Evolutionary conservation across 23 red algal species (phyloP), one percentile per base, ranked within the genome.

Genomic region (Gracilaria gracilis): DNA sequence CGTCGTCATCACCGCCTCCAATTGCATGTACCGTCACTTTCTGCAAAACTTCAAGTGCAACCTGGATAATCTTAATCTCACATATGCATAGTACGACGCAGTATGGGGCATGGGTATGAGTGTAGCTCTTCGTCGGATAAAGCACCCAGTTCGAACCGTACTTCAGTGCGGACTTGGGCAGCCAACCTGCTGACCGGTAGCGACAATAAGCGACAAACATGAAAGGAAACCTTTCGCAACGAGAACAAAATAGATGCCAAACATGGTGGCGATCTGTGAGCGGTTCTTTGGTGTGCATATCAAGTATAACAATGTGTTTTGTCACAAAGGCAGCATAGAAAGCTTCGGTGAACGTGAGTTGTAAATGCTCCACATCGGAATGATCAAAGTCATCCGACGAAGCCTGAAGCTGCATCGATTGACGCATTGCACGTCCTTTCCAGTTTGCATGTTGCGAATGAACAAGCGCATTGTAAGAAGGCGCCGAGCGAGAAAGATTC

Each of bases 61-160:
- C n/a, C n/a, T 86, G 11, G 49, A 86, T 20, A 27, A 39, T 54
- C 49, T 86, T 5, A 61, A 62, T 34, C 36, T 54, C 46, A 16
- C 21, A 23, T 47, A 74, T 34, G 83, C 61, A 17, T n/a, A 96
- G 31, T 24, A 96, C 79, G 20, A 96, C 88, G 54, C 94, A 96
- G 82, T 87, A 96, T 19, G 87, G 86, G 57, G 94, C 75, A 72
- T 96, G 94, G 50, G 84, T 66, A 29, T 96, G 94, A 19, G 78
- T 47, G 15, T 78, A 75, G 15, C 31, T 25, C 1, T 59, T 65
- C 2, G 69, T 73, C 8, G 88, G 72, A 85, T 98, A 98, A 28
- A 98, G 82, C 48, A 98, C 93, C 91, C 84, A 98, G 85, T 98
- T 79, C 23, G 82, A 93, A 24, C 96, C 96, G 72, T 98, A 98